Evolutionary conservation across 108 stramenopile species (phyloP).

Genomic region (Mediolabrus comicus): DNA sequence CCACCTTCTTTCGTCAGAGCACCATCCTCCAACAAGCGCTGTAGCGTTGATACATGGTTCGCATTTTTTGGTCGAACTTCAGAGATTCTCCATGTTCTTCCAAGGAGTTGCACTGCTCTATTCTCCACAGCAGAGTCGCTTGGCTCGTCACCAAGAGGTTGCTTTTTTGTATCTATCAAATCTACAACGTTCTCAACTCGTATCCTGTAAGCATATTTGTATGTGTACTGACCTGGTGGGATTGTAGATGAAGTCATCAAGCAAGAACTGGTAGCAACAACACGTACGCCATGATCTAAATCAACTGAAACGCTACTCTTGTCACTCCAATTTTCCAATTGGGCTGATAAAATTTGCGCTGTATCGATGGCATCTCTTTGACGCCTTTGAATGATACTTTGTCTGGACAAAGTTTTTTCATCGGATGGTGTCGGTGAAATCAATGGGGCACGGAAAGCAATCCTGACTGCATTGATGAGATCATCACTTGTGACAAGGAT

Average conservation of each 20-base stretch:
- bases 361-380: conserved; percentile 47
- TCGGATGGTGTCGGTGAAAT: conserved; percentile 12
- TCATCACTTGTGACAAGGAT: conserved; percentile 26
- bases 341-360: conserved; percentile 26
- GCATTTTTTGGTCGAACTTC: conserved; percentile 8
- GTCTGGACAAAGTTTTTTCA: neutral
- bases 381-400: conserved; percentile 20
- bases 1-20: neutral
- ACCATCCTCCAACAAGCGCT: conserved; percentile 26
- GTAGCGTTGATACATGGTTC: conserved; percentile 8
- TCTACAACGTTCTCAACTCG: conserved; percentile 46
- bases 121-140: neutral
- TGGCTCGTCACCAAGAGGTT: neutral
- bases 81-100: conserved; percentile 47
- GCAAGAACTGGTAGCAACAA: conserved; percentile 34
- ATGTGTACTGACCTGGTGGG: too few relatives aligned
- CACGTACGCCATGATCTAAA: conserved; percentile 24
- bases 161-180: neutral
- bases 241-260: conserved; percentile 1
- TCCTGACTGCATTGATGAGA: conserved; percentile 32
- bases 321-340: conserved; percentile 20
- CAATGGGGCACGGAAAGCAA: conserved; percentile 44
- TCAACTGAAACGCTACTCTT: conserved; percentile 38
- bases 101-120: conserved; percentile 35
- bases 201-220: conserved; percentile 43